These are phyloP conservation scores for Taphrina communis DNA, from an alignment of 1,139 yeast species.

Conservation along the genomic window DNA sequence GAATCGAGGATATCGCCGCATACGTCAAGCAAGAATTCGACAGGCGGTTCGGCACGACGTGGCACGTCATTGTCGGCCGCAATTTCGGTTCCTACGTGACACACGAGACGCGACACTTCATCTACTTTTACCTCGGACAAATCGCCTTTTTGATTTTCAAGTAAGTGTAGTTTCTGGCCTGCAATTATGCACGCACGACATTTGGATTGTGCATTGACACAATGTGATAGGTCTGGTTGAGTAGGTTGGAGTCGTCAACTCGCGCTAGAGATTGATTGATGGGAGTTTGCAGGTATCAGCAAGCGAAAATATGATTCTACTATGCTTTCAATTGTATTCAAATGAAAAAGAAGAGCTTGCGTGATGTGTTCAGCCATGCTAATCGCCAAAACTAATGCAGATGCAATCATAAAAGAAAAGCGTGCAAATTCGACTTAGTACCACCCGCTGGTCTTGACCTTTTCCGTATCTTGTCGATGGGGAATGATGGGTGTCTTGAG, in stretches of 20 bases:
- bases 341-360: background rate
- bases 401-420: background rate
- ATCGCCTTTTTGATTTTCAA: constrained; percentile 82
- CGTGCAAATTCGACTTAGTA: background rate
- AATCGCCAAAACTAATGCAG: constrained; percentile 3
- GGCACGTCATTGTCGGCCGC: constrained; percentile 96
- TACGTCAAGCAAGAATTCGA: constrained; percentile 77
- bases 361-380: background rate
- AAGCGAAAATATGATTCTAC: constrained; percentile 5
- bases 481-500: constrained; percentile 25
- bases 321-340: background rate
- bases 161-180: constrained; percentile 41
- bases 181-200: background rate
- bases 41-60: constrained; percentile 72
- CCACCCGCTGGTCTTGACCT: constrained; percentile 31
- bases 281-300: background rate
- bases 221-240: constrained; percentile 11
- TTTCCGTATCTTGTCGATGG: constrained; percentile 26
- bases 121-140: constrained; percentile 82
- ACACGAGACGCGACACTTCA: constrained; percentile 79
- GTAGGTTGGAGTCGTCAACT: background rate
- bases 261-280: too few relatives aligned
- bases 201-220: background rate
- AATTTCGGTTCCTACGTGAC: constrained; percentile 94
- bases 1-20: constrained; percentile 71